Percentiles rank a stretch among this genome's conserved stretches.
Evolutionary conservation across 2,329 filamentous ascomycete genomes (phyloP).

Genomic region (Pezicula neosporulosa): DNA sequence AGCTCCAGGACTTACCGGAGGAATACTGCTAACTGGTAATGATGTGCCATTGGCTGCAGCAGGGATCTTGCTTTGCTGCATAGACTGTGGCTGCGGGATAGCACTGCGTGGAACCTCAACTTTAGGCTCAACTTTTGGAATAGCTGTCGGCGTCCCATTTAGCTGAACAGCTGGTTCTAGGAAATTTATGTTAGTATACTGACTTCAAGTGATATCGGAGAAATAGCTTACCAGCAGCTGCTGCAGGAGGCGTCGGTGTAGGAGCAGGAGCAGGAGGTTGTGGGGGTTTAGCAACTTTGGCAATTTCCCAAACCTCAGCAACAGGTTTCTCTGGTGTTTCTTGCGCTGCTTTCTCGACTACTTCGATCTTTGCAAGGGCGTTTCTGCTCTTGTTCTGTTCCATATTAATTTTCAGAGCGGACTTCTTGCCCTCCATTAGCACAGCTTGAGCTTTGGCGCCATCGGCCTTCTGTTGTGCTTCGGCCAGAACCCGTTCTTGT

Average conservation of each 20-base stretch:
- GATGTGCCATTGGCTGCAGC: slow-evolving; percentile 14
- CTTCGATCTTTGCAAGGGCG: slow-evolving; percentile 67
- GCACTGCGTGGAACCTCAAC: slow-evolving; percentile 10
- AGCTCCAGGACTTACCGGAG: slow-evolving; percentile 18
- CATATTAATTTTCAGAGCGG: slow-evolving; percentile 73
- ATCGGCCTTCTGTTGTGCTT: slow-evolving; percentile 42
- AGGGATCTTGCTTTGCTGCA: slow-evolving; percentile 7
- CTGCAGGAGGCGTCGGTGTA: neutral
- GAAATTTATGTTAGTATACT: neutral
- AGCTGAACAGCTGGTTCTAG: slow-evolving; percentile 12
- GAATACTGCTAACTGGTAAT: slow-evolving; percentile 20
- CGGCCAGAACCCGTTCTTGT: slow-evolving; percentile 12
- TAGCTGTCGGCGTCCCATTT: slow-evolving; percentile 14
- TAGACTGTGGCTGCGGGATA: slow-evolving; percentile 8
- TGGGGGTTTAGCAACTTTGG: slow-evolving; percentile 57
- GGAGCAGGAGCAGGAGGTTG: slow-evolving; percentile 6
- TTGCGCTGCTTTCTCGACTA: slow-evolving; percentile 77
- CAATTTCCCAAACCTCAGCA: slow-evolving; percentile 80
- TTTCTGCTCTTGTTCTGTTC: slow-evolving; percentile 64
- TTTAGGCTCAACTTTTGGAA: slow-evolving; percentile 14
- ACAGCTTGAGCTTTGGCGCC: slow-evolving; percentile 47
- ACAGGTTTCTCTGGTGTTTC: slow-evolving; percentile 84
- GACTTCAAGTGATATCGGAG: neutral
- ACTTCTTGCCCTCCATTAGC: slow-evolving; percentile 72
- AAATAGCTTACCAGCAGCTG: slow-evolving; percentile 6